Conservation (phyloP, 352 stramenopile species). For the Peronospora destructor region DNA sequence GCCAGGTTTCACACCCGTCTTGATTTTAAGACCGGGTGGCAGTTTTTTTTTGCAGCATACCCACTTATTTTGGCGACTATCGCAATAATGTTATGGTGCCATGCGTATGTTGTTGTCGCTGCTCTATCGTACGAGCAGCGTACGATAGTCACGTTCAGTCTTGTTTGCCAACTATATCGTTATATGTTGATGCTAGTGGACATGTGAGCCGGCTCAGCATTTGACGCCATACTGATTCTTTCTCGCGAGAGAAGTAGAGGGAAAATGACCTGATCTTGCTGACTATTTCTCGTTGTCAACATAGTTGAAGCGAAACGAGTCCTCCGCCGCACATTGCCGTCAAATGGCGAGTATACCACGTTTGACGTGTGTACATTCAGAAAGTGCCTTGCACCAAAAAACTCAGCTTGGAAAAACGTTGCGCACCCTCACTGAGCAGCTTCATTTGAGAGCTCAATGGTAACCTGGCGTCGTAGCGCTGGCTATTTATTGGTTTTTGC, state of each 20-base stretch:
- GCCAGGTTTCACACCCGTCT: conserved; percentile 9
- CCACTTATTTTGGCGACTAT: too few species aligned
- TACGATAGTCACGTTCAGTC: neutral
- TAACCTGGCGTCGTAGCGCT: neutral
- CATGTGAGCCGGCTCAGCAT: conserved; percentile 4
- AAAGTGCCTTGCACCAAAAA: neutral
- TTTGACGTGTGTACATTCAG: too few species aligned
- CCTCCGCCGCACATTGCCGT: neutral
- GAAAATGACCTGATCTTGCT: conserved; percentile 12
- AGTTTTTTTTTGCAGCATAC: too few species aligned
- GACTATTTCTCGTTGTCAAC: conserved; percentile 4
- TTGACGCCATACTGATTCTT: conserved; percentile 13
- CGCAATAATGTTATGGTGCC: too few species aligned
- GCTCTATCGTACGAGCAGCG: neutral
- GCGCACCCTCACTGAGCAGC: neutral
- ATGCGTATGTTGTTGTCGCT: neutral
- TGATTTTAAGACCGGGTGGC: conserved; percentile 7
- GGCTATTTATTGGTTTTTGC: conserved; percentile 17
- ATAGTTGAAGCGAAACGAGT: conserved; percentile 15
- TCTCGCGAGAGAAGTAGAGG: conserved; percentile 4
- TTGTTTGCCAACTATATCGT: neutral
- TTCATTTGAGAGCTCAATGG: neutral
- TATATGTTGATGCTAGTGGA: conserved; percentile 3
- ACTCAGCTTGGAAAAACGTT: neutral
- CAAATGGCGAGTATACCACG: neutral